Evolutionary conservation across 2,329 filamentous ascomycete species (phyloP).

Genomic region (Fusarium gaditjirri): DNA sequence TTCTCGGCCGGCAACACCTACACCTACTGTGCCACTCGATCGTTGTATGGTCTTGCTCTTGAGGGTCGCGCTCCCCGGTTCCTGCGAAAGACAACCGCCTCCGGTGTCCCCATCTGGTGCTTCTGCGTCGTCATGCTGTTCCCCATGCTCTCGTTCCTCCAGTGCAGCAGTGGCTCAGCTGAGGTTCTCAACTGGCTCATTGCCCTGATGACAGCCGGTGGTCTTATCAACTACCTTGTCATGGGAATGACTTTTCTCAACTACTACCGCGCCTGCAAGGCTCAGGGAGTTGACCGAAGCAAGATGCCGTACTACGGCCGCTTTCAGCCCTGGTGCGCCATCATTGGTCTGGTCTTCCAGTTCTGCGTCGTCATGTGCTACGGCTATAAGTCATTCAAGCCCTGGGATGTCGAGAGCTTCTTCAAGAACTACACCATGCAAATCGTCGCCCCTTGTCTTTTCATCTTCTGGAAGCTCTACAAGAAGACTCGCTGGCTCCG

Average conservation of each 20-base stretch:
- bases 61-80: constrained; percentile 62
- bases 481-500: constrained; percentile 66
- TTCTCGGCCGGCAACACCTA: constrained; percentile 63
- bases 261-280: constrained; percentile 63
- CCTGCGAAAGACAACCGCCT: constrained; percentile 67
- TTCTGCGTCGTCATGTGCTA: constrained; percentile 60
- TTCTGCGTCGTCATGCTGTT: constrained; percentile 65
- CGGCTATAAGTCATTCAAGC: constrained; percentile 64
- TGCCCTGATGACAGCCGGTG: constrained; percentile 66
- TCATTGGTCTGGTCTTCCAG: constrained; percentile 57
- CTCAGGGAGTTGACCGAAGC: constrained; percentile 62
- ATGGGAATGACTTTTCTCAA: constrained; percentile 59
- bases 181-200: constrained; percentile 65
- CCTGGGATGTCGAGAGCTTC: constrained; percentile 61
- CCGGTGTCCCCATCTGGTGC: constrained; percentile 70
- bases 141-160: constrained; percentile 64
- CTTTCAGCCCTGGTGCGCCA: constrained; percentile 68
- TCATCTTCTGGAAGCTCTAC: constrained; percentile 70
- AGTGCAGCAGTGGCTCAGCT: constrained; percentile 59
- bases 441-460: constrained; percentile 64
- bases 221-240: constrained; percentile 71
- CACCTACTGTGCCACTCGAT: constrained; percentile 62
- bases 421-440: constrained; percentile 68
- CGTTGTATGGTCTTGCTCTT: constrained; percentile 61
- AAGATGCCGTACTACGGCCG: constrained; percentile 67